Evolutionary conservation across 345 rosid species (phyloP).

Genomic region (Aethionema arabicum): DNA sequence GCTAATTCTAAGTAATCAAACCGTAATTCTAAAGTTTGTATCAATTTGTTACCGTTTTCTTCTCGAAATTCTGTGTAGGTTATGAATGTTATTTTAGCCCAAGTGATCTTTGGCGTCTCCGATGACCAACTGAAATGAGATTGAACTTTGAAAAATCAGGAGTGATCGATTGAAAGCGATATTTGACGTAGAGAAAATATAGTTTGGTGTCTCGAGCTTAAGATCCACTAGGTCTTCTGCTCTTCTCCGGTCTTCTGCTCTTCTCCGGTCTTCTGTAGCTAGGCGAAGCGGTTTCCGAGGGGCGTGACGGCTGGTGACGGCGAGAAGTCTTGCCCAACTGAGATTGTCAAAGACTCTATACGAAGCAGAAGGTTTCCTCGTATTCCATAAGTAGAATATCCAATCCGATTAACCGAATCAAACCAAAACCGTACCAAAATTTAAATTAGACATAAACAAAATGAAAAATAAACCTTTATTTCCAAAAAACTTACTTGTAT

Average conservation of each 20-base stretch:
- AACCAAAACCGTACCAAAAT: neutral
- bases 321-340: neutral
- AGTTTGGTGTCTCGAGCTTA: neutral
- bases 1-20: neutral
- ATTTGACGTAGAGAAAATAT: neutral
- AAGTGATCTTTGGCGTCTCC: conserved; percentile 8
- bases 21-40: conserved; percentile 7
- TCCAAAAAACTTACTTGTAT: neutral
- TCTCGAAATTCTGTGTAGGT: neutral
- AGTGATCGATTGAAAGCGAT: neutral
- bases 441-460: too few relatives aligned
- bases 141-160: conserved; percentile 1
- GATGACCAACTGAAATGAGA: neutral
- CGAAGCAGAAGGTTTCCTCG: conserved; percentile 21
- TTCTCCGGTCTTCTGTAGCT: neutral
- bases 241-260: neutral
- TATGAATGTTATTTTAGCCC: conserved; percentile 3
- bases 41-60: neutral
- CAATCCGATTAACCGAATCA: neutral
- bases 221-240: neutral
- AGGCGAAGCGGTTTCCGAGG: neutral
- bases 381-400: neutral
- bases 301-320: conserved; percentile 12
- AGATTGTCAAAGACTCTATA: neutral
- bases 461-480: too few relatives aligned